A percentile compares a stretch with the other conserved stretches of the same genome.
Conservation (phyloP, 2,329 filamentous ascomycete genomes). For the Ceratocystis albifundus region DNA sequence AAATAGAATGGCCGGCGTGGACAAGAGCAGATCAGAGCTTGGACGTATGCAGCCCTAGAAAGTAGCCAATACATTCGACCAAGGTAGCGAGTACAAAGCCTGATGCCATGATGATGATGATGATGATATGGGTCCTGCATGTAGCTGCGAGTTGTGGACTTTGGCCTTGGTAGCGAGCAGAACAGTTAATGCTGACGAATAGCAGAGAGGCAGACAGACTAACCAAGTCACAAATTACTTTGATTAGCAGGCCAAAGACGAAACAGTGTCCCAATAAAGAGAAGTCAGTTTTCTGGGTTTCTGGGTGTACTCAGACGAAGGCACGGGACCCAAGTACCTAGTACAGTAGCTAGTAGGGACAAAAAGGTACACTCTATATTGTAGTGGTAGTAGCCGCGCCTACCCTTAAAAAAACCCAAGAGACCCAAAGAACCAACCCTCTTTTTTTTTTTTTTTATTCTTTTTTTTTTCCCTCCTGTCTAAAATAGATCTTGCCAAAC, state of each 20-base stretch:
- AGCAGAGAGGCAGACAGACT: not conserved
- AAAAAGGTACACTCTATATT: too few relatives aligned
- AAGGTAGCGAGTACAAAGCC: not conserved
- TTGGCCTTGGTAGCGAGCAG: not conserved
- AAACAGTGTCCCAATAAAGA: too few relatives aligned
- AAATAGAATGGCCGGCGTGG: not conserved
- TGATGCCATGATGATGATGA: not conserved
- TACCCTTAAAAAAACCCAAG: not conserved
- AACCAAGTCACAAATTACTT: not conserved
- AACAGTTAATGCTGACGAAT: not conserved
- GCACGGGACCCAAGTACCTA: too few relatives aligned
- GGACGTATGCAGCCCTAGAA: conserved; percentile 4
- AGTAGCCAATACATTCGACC: not conserved
- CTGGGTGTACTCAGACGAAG: too few relatives aligned
- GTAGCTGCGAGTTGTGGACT: not conserved
- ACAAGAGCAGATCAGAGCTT: not conserved
- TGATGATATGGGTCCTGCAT: not conserved
- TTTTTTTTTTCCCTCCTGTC: conserved; percentile 13
- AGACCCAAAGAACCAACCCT: conserved; percentile 9
- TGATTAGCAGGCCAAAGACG: too few relatives aligned
- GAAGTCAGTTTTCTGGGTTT: too few relatives aligned
- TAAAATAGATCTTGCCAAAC: not conserved
- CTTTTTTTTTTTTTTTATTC: conserved; percentile 18
- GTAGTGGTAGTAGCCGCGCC: not conserved
- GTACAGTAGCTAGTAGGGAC: too few relatives aligned